Evolutionary conservation across 1,284 basidiomycete species (phyloP).

Genomic region (Austroboletus niveus): DNA sequence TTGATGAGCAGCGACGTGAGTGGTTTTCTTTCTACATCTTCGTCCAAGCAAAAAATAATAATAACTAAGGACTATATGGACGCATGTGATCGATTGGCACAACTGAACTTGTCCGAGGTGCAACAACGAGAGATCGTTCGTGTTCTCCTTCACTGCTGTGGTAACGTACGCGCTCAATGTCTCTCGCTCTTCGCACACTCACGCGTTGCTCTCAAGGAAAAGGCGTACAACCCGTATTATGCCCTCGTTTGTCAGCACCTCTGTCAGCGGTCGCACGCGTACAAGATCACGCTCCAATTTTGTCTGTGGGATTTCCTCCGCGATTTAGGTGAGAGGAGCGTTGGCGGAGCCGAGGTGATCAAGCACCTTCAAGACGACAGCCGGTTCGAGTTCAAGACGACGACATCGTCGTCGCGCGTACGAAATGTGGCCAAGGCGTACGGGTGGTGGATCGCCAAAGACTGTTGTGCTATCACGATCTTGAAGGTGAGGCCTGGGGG

Average conservation of each 20-base stretch:
- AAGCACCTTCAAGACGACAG: constrained; percentile 56
- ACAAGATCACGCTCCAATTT: constrained; percentile 93
- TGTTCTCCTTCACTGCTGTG: constrained; percentile 91
- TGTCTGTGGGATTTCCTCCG: constrained; percentile 97
- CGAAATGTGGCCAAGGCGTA: constrained; percentile 74
- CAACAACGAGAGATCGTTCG: constrained; percentile 95
- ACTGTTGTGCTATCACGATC: constrained; percentile 67
- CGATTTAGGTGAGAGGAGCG: constrained; percentile 80
- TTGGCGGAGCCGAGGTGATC: constrained; percentile 79
- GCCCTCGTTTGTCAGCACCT: constrained; percentile 81
- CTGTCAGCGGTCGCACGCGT: constrained; percentile 71
- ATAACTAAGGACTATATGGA: constrained; percentile 89
- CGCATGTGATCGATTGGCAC: constrained; percentile 83
- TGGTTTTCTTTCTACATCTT: constrained; percentile 6
- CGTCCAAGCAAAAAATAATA: not conserved
- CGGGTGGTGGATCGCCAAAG: constrained; percentile 83
- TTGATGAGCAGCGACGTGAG: constrained; percentile 91
- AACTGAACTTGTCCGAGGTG: constrained; percentile 82
- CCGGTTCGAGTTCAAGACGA: constrained; percentile 51
- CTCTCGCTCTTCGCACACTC: constrained; percentile 1
- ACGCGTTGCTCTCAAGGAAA: constrained; percentile 56
- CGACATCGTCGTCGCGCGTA: constrained; percentile 55
- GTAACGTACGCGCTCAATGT: constrained; percentile 58
- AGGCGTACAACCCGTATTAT: constrained; percentile 95
- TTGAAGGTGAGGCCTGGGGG: constrained; percentile 63